Base-by-base conservation (phyloP, 768 basidiomycete species). In the Sutorius australiensis region DNA sequence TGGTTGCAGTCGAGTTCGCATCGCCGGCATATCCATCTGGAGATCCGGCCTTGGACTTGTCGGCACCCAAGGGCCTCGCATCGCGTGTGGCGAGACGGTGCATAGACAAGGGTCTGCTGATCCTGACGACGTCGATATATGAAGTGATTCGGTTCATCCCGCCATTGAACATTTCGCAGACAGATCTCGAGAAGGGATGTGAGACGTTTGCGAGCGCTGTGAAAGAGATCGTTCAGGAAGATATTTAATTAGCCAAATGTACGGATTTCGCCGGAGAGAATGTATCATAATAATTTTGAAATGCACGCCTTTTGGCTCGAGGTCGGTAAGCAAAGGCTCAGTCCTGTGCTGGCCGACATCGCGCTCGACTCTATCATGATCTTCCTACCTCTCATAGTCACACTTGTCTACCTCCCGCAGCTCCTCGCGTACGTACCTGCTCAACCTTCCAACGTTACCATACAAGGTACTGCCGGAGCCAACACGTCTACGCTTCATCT, bases 81-180 rank as follows among this genome's bases (percentile, higher is more conserved):
- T 74, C 75, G 46, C 78, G 86, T 28, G 81, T 97, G 9, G 79
- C 88, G 55, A 82, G 82, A 65, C 83, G 80, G 62, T 97, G 94
- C 69, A 76, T 92, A 56, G 89, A 93, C 66, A 86, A 89, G 66
- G 92, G 90, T 19, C 71, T 98, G 75, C 67, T 97, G 45, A 81
- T 95, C 37, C 75, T 98, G 53, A 95, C 95, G 12, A 97, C 95
- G 24, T 91, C 88, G 46, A 78, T 90, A 24, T 95, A 89, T 67
- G 88, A 95, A 67, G 87, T 87, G 13, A 75, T 97, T 53, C 77
- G 94, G 64, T 97, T 98, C 76, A 98, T 98, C 62, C 95, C 95
- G 5, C 82, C 95, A 14, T 70, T 98, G 61, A 95, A 92, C 65
- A 81, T 95, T 56, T 80, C 78, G 21, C 69, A 81, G 68, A 80